A percentile compares a stretch with the other conserved stretches of the same genome.
Evolutionary conservation across 169 alveolate species (phyloP).

Genomic region (Cryptosporidium sp.): DNA sequence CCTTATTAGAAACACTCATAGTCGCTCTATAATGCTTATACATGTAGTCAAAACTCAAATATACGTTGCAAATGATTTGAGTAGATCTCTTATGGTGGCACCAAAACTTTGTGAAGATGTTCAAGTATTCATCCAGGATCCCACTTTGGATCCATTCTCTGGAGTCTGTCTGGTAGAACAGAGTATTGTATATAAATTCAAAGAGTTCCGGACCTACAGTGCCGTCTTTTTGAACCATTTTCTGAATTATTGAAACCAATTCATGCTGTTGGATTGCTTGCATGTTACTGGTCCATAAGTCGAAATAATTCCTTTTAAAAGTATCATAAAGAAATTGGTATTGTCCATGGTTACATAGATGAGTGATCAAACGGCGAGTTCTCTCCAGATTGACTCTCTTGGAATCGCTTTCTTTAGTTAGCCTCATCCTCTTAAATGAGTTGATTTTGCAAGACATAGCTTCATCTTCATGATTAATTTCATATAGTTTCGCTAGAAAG

Average conservation of each 20-base stretch:
- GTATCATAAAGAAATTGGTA: conserved; percentile 49
- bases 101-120: conserved; percentile 37
- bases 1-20: not conserved
- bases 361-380: conserved; percentile 25
- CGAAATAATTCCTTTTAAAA: conserved; percentile 22
- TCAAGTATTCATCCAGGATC: conserved; percentile 4
- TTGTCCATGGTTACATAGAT: conserved; percentile 49
- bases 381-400: conserved; percentile 31
- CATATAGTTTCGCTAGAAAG: conserved; percentile 17
- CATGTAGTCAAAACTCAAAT: conserved; percentile 46
- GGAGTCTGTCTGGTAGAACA: not conserved
- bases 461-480: not conserved
- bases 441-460: not conserved
- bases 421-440: conserved; percentile 17
- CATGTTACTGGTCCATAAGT: conserved; percentile 21
- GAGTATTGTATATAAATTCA: not conserved
- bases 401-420: not conserved
- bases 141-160: not conserved
- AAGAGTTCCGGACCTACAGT: not conserved
- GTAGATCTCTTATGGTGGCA: conserved; percentile 60
- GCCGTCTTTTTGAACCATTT: not conserved
- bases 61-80: conserved; percentile 53
- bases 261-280: conserved; percentile 5
- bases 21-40: conserved; percentile 13
- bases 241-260: not conserved